Base-by-base conservation (phyloP, 2,329 filamentous ascomycete species). In the Bipolaris bicolor region DNA sequence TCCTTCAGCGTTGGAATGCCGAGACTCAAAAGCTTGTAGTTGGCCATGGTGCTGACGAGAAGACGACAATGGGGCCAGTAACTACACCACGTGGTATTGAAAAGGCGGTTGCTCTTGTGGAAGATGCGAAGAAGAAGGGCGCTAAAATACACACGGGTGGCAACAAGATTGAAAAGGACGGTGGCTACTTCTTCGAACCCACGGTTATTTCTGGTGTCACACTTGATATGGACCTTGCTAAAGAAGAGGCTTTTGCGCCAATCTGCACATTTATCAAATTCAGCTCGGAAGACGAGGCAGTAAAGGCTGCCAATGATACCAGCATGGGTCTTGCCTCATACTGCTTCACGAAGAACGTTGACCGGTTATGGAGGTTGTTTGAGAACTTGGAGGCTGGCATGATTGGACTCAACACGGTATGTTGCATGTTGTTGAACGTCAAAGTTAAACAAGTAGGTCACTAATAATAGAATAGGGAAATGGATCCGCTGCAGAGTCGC, bases 311-410 rank as follows among this genome's bases (percentile, higher is more conserved):
- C 1, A 89, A 89, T 61, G 81, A 85, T 47, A 87, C 85, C 40
- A 80, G 79, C 55, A 86, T 89, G 83, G 87, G 87, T 4, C 73
- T 89, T 58, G 87, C 87, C 7, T 87, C 84, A 37, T 90, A 90
- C 66, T 85, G 85, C 59, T 89, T 89, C 74, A 90, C 87, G 0
- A 88, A 88, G 77, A 85, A 88, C 65, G 77, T 89, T 5, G 86
- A 89, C 68, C 84, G 87, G 0, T 80, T 85, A 49, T 88, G 87
- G 84, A 79, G 88, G 57, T 76, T 90, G 69, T 77, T 89, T 55
- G 87, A 90, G 78, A 87, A 85, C 62, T 71, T 90, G 33, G 86
- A 90, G 70, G 87, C 87, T 4, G 87, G 87, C 3, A 90, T 89
- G 87, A 86, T 90, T 67, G 87, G 87, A 13, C 77, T 88, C 76